Evolutionary conservation across 108 stramenopile species (phyloP), one percentile per base, ranked within the genome.

Genomic region (Nannochloropsis granulata): DNA sequence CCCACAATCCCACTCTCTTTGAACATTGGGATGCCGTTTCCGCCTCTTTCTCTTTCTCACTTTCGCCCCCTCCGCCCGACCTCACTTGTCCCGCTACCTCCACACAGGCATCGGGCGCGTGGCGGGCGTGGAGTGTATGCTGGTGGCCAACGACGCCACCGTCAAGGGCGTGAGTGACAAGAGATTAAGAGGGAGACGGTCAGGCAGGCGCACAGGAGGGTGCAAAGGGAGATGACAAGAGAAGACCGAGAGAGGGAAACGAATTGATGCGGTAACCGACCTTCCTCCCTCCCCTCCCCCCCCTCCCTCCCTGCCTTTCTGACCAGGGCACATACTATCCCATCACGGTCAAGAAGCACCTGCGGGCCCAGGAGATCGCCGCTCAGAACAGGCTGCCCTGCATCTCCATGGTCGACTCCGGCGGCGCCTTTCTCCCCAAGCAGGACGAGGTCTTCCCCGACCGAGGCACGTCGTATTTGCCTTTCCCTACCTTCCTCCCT

Each of bases 71-170:
- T 46, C 14, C 45, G 21, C n/a, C 11, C 56, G 21, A 16, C 45
- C 45, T 16, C 34, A 34, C 5, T 34, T 3, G 56, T 3, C n/a
- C 56, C 56, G 56, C n/a, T 71, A 16, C n/a, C 11, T 2, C 56
- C 7, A 11, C 11, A 71, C 56, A 71, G 56, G 95, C 78, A 97
- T 99, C 85, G 98, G 98, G 2, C 81, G 92, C 16, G 96, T 99
- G 25, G 86, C 93, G 79, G 96, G 96, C 12, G 85, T 90, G 46
- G 86, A 93, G 79, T 96, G 95, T 82, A 95, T 99, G 94, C 94
- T 99, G 87, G 93, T 98, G 46, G 98, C 97, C 46, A 99, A 99
- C 89, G 98, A 99, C 92, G 97, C 98, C 46, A 99, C 98, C 12
- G 95, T 98, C 24, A 82, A 43, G n/a, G 82, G 43, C 13, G 45